Base-by-base conservation (phyloP, 768 basidiomycete genomes). In the Pleurotus djamor region DNA sequence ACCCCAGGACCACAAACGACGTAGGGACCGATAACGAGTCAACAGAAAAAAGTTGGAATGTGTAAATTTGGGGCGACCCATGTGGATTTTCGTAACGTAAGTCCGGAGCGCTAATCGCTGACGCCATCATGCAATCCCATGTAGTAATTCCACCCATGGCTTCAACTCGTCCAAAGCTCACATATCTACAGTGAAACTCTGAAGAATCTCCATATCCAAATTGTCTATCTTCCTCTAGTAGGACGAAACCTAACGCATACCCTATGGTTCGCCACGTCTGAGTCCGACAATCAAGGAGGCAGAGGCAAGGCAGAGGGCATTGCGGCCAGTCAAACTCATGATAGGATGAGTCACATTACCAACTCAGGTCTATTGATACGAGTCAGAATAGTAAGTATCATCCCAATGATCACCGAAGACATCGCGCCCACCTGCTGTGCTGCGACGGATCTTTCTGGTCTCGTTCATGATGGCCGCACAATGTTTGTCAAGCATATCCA, bases 401-500 rank as follows among this genome's bases (percentile, higher is more conserved):
- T 41, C 38, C 38, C 21, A 51, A 14, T 10, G n/a, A 14, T 4
- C 36, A 28, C 54, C 54, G 41, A 43, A 45, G 37, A 56, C n/a
- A 41, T 41, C 54, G 54, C n/a, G 41, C 54, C 44, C 17, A 44
- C 54, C 54, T 56, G 54, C 16, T 9, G 71, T 68, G 48, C 74
- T 79, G 41, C 80, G 76, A 67, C 82, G 86, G 45, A 72, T 74
- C 59, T 67, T 75, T 63, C 85, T 71, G 48, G 79, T 77, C 61
- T 83, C 81, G n/a, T 82, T 78, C 84, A 88, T 83, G 33, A 89
- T 69, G 34, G 68, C 67, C 37, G 69, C 59, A 12, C 78, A 82
- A 69, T 98, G 93, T 67, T 80, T 81, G 60, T 98, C 92, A 63
- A 98, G 73, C 77, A 97, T 84, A 48, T 96, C 90, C 44, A 99